Conservation (phyloP, 1,139 yeast genomes). For the Debaryomyces singareniensis region DNA sequence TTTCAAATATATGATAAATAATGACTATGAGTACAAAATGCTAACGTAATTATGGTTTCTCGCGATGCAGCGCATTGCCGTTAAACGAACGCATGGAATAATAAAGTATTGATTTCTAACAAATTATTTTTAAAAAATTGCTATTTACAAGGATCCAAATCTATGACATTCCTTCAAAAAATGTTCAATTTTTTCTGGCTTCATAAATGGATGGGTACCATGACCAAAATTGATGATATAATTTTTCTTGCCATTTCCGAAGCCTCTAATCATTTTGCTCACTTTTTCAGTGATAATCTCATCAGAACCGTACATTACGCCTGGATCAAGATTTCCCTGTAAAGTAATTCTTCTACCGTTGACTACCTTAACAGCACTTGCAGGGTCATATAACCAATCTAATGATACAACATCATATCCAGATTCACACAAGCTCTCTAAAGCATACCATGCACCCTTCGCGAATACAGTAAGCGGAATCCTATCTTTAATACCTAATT, state of each 20-base stretch:
- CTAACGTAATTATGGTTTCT: too few species aligned
- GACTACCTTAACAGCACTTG: conserved; percentile 74
- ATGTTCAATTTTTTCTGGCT: conserved; percentile 78
- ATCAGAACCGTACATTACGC: conserved; percentile 83
- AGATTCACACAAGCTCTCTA: conserved; percentile 76
- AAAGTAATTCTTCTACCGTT: conserved; percentile 72
- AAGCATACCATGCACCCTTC: conserved; percentile 97
- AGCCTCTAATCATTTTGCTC: conserved; percentile 80
- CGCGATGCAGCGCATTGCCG: too few species aligned
- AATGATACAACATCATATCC: conserved; percentile 85
- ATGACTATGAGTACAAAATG: too few species aligned
- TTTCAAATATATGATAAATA: too few species aligned
- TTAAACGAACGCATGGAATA: too few species aligned
- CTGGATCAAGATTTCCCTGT: conserved; percentile 96
- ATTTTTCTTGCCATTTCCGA: conserved; percentile 86
- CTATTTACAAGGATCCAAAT: conserved; percentile 39
- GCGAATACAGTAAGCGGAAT: conserved; percentile 90
- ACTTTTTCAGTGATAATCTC: conserved; percentile 77
- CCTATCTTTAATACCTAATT: conserved; percentile 62
- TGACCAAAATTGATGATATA: conserved; percentile 95
- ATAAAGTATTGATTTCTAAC: background rate
- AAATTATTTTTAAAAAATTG: conserved; percentile 6
- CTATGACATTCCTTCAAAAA: conserved; percentile 87
- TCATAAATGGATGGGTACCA: conserved; percentile 97
- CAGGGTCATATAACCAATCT: conserved; percentile 89